A percentile compares a stretch with the other conserved stretches of the same genome.
phyloP scores from a whole-genome alignment of 2,329 filamentous ascomycete genomes.

The Sclerotinia nivalis region DNA sequence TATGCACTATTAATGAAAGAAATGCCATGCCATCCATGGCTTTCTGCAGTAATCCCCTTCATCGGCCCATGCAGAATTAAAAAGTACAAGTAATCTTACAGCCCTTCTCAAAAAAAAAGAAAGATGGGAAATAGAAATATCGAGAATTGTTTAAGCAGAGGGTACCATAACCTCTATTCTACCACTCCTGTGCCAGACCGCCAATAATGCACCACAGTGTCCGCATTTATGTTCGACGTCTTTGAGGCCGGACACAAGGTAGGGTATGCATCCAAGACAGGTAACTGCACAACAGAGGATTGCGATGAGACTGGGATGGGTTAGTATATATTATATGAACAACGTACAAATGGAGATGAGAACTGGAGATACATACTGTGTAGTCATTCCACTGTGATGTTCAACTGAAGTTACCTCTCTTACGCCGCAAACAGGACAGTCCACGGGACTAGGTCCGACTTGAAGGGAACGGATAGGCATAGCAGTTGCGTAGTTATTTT shows the following conservation, averaged over 20 bases:
- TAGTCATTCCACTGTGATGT: conserved; percentile 30
- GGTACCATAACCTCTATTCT: conserved; percentile 43
- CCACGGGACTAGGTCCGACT: conserved; percentile 27
- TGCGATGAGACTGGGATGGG: conserved; percentile 28
- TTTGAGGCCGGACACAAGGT: conserved; percentile 46
- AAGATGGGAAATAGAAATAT: neutral
- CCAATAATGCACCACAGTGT: conserved; percentile 45
- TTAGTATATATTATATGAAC: neutral
- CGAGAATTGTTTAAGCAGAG: neutral
- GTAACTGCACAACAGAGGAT: conserved; percentile 30
- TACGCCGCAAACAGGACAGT: conserved; percentile 34
- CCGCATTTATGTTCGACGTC: conserved; percentile 49
- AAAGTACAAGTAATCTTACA: neutral
- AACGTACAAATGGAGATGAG: neutral
- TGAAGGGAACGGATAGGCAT: conserved; percentile 27
- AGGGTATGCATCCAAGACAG: conserved; percentile 47
- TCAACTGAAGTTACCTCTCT: conserved; percentile 31
- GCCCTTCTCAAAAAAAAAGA: neutral
- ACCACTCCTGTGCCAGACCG: conserved; percentile 47
- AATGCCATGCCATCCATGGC: neutral
- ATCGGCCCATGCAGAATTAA: neutral
- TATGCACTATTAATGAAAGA: neutral
- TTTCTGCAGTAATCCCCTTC: neutral
- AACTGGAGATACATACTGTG: conserved; percentile 29
- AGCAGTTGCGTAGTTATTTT: conserved; percentile 26